Base-by-base conservation (phyloP, 2,329 filamentous ascomycete genomes). In the Leptographium lundbergii region DNA sequence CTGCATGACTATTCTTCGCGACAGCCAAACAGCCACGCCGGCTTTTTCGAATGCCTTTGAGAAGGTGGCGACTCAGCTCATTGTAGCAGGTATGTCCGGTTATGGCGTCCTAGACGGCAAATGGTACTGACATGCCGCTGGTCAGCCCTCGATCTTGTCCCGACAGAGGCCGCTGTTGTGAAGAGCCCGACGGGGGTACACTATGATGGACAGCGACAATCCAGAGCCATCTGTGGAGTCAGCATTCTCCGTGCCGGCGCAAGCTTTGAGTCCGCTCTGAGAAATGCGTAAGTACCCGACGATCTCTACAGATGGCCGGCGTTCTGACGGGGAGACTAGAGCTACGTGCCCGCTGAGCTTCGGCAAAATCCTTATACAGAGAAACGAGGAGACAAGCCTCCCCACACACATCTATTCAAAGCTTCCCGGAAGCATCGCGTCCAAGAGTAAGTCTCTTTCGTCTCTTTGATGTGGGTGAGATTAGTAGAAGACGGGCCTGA, bases 241-340 rank as follows among this genome's bases (percentile, higher is more conserved):
- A 58, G 56, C 50, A 58, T 58, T n/a, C 50, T 58, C 22, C 56
- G 56, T n/a, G 56, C 50, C 17, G 56, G 56, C 11, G 56, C 56
- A 50, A 58, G 56, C 17, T 53, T 58, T 25, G 56, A 54, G n/a
- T 24, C 34, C 14, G 56, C 56, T 5, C 24, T 58, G 25, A n/a
- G 56, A n/a, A 29, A 42, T 14, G 34, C 54, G 36, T 55, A 24
- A 45, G 36, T 19, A 39, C 22, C 22, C 11, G 29, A 42, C 48
- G 22, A 10, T 51, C 13, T 25, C 25, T 27, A 17, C 29, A 54
- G 25, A 14, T 25, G 25, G 14, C 22, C 3, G 36, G 14, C 9
- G 14, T 39, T 39, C 36, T 56, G 39, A 56, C 27, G 5, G 24
- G 48, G 14, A 3, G 36, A 39, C 36, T n/a, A 54, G 52, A 5